phyloP scores from a whole-genome alignment of 768 basidiomycete species.

The Russula vinacea region DNA sequence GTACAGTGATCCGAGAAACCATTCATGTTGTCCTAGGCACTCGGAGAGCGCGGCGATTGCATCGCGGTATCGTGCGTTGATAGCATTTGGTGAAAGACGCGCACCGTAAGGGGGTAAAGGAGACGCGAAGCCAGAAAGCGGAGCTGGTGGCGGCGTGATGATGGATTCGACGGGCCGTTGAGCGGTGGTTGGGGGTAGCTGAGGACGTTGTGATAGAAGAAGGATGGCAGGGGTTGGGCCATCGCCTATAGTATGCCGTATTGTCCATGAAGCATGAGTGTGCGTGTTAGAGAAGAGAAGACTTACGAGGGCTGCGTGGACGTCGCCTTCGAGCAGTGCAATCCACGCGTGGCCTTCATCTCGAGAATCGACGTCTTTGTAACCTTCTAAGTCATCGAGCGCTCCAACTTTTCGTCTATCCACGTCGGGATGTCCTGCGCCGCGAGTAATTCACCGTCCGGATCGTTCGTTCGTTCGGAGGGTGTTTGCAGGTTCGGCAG shows the following conservation, averaged over 20 bases:
- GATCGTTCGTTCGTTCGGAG: slow-evolving; percentile 34
- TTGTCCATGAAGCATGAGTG: not conserved
- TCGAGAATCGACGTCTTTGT: slow-evolving; percentile 52
- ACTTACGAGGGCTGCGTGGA: slow-evolving; percentile 71
- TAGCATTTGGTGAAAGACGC: slow-evolving; percentile 48
- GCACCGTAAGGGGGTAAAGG: slow-evolving; percentile 58
- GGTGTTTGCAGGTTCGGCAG: slow-evolving; percentile 73
- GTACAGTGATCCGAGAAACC: slow-evolving; percentile 77
- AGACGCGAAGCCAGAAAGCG: slow-evolving; percentile 65
- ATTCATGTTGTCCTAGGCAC: slow-evolving; percentile 69
- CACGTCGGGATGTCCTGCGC: slow-evolving; percentile 69
- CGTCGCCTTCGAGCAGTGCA: slow-evolving; percentile 67
- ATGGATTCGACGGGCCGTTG: slow-evolving; percentile 45
- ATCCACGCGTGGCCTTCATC: slow-evolving; percentile 85
- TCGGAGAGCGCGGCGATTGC: slow-evolving; percentile 72
- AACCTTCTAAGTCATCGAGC: slow-evolving; percentile 60
- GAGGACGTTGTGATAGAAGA: slow-evolving; percentile 43
- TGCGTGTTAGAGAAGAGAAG: slow-evolving; percentile 4
- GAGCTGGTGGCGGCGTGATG: slow-evolving; percentile 63
- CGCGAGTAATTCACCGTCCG: slow-evolving; percentile 53
- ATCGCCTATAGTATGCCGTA: slow-evolving; percentile 43
- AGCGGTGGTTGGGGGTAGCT: slow-evolving; percentile 37
- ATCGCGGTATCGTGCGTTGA: slow-evolving; percentile 62
- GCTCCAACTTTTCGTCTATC: slow-evolving; percentile 54
- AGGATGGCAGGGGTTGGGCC: slow-evolving; percentile 46